Conservation (phyloP, 306 rosid species). For the Datisca glomerata region DNA sequence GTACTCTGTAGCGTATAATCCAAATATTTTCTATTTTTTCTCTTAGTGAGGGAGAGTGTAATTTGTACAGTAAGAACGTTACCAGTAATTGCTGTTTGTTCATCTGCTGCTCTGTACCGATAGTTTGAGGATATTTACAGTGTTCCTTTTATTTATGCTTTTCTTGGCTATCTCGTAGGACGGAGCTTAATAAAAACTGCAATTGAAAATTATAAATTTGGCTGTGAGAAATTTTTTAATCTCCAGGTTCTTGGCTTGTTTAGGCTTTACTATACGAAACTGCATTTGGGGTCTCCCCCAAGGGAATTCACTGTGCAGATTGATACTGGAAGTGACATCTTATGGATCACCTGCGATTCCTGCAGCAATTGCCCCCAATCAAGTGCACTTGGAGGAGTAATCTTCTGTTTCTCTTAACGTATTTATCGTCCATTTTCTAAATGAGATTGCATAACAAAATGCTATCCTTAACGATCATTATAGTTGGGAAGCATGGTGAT, state of each 20-base stretch:
- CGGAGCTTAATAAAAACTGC: background rate
- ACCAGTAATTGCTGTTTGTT: background rate
- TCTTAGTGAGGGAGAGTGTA: background rate
- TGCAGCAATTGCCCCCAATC: constrained; percentile 80
- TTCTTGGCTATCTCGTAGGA: background rate
- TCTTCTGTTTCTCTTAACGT: constrained; percentile 10
- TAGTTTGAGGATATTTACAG: too few species aligned
- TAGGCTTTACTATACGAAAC: constrained; percentile 82
- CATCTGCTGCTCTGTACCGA: background rate
- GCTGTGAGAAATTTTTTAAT: background rate
- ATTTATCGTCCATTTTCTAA: too few species aligned
- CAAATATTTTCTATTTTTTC: background rate
- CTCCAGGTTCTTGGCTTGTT: constrained; percentile 22
- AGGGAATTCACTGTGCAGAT: constrained; percentile 83
- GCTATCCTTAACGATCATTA: background rate
- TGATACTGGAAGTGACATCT: constrained; percentile 88
- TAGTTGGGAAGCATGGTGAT: background rate
- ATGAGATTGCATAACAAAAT: too few species aligned
- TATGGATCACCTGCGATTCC: constrained; percentile 87
- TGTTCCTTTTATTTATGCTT: background rate
- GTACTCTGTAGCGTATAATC: background rate
- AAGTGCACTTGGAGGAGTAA: constrained; percentile 88
- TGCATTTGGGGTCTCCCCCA: constrained; percentile 86
- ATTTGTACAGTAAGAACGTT: background rate
- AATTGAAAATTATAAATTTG: background rate